Percentiles rank a stretch among this genome's conserved stretches.
Evolutionary conservation across 306 rosid genomes (phyloP).

Genomic region (Hippophae gyantsensis): DNA sequence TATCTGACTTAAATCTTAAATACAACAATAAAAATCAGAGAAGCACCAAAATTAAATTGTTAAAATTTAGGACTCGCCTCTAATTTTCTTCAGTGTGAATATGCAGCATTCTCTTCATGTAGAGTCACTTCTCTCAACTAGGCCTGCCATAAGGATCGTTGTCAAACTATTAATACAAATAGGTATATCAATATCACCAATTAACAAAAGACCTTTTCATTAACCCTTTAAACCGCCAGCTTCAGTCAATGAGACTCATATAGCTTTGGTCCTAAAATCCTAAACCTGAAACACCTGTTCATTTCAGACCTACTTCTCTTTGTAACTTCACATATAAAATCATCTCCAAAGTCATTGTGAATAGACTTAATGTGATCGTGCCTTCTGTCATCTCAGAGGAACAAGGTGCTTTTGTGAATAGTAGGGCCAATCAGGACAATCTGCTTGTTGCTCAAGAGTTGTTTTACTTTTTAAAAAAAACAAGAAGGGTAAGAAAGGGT

Average conservation of each 20-base stretch:
- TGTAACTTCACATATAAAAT: background rate
- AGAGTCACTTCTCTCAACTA: slow-evolving; percentile 69
- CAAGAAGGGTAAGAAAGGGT: too few species aligned
- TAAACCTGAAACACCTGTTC: background rate
- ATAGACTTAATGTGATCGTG: background rate
- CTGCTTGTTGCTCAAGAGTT: background rate
- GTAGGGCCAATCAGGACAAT: background rate
- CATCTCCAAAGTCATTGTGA: background rate
- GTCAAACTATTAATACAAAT: background rate
- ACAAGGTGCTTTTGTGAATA: background rate
- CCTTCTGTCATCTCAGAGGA: background rate
- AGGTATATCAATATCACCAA: background rate
- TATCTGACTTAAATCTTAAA: too few species aligned
- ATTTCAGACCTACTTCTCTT: background rate
- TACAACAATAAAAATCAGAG: background rate
- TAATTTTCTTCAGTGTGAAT: slow-evolving; percentile 36
- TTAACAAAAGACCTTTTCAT: background rate
- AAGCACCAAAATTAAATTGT: background rate
- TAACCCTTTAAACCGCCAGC: background rate
- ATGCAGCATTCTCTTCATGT: slow-evolving; percentile 71
- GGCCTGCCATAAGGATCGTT: slow-evolving; percentile 32
- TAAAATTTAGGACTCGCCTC: slow-evolving; percentile 35
- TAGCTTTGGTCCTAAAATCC: background rate
- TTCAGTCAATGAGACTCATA: background rate
- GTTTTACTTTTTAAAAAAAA: too few species aligned